A percentile compares a stretch with the other conserved stretches of the same genome.
Conservation (phyloP, 768 basidiomycete genomes). For the Lentinula sp. region DNA sequence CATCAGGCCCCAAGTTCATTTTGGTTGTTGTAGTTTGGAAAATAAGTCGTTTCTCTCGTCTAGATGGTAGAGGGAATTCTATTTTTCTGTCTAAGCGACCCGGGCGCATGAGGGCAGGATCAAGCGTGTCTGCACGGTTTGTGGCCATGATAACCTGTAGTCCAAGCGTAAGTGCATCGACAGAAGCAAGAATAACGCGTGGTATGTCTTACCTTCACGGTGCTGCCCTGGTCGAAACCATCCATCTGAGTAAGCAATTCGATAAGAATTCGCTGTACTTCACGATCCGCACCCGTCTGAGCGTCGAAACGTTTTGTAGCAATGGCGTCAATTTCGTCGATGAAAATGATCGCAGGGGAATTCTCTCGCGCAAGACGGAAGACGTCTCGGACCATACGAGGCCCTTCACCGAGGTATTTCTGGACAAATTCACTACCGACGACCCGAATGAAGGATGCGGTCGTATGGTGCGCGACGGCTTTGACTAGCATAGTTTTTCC, state of each 20-base stretch:
- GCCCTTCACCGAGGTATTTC: constrained; percentile 98
- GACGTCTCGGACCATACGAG: constrained; percentile 99
- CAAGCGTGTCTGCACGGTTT: constrained; percentile 95
- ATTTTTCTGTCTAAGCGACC: constrained; percentile 98
- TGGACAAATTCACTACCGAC: constrained; percentile 99
- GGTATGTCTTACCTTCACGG: constrained; percentile 72
- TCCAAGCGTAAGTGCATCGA: background rate
- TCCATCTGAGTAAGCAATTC: constrained; percentile 99
- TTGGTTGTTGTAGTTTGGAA: constrained; percentile 97
- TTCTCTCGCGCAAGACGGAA: constrained; percentile 98
- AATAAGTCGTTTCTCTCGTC: constrained; percentile 92
- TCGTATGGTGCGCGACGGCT: constrained; percentile 98
- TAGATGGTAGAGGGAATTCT: constrained; percentile 92
- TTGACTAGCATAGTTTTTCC: constrained; percentile 99
- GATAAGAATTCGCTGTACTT: constrained; percentile 96
- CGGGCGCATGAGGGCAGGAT: constrained; percentile 94
- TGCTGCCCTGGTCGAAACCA: constrained; percentile 97
- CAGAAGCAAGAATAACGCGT: constrained; percentile 6
- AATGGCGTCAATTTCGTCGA: constrained; percentile 98
- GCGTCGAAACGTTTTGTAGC: constrained; percentile 99
- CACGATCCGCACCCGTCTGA: constrained; percentile 97
- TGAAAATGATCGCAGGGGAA: constrained; percentile 97
- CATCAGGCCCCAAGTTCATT: constrained; percentile 98
- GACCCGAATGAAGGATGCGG: constrained; percentile 95
- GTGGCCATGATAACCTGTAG: constrained; percentile 98